A percentile compares a stretch with the other conserved stretches of the same genome.
phyloP scores from a whole-genome alignment of 768 basidiomycete genomes.

The Termitomyces sp. region DNA sequence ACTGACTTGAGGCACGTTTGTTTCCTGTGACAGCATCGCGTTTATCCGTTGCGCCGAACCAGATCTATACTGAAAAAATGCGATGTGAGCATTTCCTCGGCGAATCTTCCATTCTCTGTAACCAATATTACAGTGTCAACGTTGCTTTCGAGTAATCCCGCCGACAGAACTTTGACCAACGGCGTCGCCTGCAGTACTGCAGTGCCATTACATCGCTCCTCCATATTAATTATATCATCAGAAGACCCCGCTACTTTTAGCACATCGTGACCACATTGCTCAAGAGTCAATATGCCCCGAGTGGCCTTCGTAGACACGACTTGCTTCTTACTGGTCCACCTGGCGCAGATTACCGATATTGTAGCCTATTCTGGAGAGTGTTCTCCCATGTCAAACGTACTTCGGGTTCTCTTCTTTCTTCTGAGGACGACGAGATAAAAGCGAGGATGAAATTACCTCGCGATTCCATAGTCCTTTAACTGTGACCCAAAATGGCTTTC shows the following conservation, averaged over 20 bases:
- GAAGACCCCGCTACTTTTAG: not conserved
- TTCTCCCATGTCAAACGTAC: slow-evolving; percentile 4
- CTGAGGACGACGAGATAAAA: slow-evolving; percentile 4
- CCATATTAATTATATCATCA: not conserved
- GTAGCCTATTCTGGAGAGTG: not conserved
- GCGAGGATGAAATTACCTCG: not conserved
- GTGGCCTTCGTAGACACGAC: not conserved
- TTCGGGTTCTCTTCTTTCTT: slow-evolving; percentile 1
- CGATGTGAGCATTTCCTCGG: not conserved
- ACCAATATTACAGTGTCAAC: not conserved
- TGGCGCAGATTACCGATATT: not conserved
- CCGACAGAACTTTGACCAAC: not conserved
- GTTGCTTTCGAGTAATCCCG: not conserved
- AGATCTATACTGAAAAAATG: not conserved
- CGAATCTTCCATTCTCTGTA: not conserved
- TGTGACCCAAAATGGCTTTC: slow-evolving; percentile 3
- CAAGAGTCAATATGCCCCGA: not conserved
- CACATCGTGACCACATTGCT: not conserved
- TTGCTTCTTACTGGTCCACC: not conserved
- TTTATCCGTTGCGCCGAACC: not conserved
- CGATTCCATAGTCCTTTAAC: not conserved
- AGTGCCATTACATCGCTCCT: not conserved
- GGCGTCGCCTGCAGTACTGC: not conserved
- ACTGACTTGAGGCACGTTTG: not conserved
- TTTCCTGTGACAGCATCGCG: too few relatives aligned